These are phyloP conservation scores for Leishmania aethiopica DNA, from an alignment of 208 protist species.

Conservation along the genomic window DNA sequence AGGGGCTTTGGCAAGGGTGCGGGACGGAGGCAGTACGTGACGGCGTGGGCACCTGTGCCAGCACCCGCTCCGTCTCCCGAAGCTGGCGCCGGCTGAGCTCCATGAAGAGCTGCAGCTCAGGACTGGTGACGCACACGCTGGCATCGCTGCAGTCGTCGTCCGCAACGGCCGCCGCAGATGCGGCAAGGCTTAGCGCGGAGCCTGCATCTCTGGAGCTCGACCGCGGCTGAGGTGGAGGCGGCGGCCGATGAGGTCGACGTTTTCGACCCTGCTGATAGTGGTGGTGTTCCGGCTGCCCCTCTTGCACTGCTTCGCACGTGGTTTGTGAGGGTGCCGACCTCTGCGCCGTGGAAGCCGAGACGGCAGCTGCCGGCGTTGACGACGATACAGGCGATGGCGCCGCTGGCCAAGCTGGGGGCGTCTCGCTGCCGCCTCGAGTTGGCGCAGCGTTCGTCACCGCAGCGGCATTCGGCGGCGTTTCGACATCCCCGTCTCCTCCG, in stretches of 20 bases:
- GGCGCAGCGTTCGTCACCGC: background rate
- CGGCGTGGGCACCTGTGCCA: conserved; percentile 21
- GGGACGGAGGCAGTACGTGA: background rate
- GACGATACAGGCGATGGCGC: background rate
- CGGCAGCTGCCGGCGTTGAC: background rate
- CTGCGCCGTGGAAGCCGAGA: background rate
- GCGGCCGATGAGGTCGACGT: conserved; percentile 2
- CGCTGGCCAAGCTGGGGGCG: background rate
- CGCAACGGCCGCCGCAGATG: background rate
- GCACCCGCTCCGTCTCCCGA: conserved; percentile 59
- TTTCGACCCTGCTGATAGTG: background rate
- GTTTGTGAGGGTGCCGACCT: background rate
- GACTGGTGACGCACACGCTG: conserved; percentile 49
- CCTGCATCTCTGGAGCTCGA: background rate
- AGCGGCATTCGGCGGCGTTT: background rate
- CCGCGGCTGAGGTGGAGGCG: background rate
- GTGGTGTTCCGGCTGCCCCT: background rate
- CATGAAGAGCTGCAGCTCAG: conserved; percentile 66
- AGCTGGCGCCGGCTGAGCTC: conserved; percentile 68
- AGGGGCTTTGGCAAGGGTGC: background rate
- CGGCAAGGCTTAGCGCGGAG: background rate
- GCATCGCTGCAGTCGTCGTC: conserved; percentile 5
- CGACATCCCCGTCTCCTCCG: background rate
- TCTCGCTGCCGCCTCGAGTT: background rate
- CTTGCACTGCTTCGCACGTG: background rate